Conservation (phyloP, 2,329 filamentous ascomycete species). For the Colletotrichum tropicale region DNA sequence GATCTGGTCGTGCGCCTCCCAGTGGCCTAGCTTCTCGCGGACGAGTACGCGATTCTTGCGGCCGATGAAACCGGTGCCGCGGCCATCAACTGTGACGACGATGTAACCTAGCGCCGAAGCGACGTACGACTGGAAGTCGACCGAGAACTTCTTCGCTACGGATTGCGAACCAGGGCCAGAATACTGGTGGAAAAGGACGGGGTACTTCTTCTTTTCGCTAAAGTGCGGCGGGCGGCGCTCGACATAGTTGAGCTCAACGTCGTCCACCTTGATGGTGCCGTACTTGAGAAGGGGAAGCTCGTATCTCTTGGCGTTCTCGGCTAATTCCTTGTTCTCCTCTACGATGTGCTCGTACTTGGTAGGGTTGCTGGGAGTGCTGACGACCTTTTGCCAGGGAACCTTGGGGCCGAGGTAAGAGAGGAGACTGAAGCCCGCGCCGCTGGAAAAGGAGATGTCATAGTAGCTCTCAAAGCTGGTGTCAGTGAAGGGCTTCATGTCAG, state of each 20-base stretch:
- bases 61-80: slow-evolving; percentile 90
- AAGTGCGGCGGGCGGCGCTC: slow-evolving; percentile 93
- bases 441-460: slow-evolving; percentile 84
- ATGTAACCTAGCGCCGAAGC: slow-evolving; percentile 88
- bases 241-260: slow-evolving; percentile 72
- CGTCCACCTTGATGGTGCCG: slow-evolving; percentile 83
- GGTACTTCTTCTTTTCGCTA: slow-evolving; percentile 81
- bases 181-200: slow-evolving; percentile 94
- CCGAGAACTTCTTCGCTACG: slow-evolving; percentile 78
- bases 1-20: slow-evolving; percentile 90
- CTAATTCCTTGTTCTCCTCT: slow-evolving; percentile 78
- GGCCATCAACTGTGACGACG: slow-evolving; percentile 91
- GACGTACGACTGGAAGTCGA: slow-evolving; percentile 91
- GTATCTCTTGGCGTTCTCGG: slow-evolving; percentile 72
- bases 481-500: slow-evolving; percentile 74
- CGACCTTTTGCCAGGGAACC: slow-evolving; percentile 89
- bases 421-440: slow-evolving; percentile 80
- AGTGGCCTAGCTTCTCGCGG: slow-evolving; percentile 82
- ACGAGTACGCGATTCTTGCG: slow-evolving; percentile 82
- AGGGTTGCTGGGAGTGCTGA: slow-evolving; percentile 77
- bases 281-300: slow-evolving; percentile 86
- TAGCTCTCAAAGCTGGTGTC: slow-evolving; percentile 76
- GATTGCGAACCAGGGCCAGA: slow-evolving; percentile 92
- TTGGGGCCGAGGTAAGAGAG: slow-evolving; percentile 83
- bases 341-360: slow-evolving; percentile 71